A percentile compares a stretch with the other conserved stretches of the same genome.
These are phyloP conservation scores for Aureobasidium namibiae DNA, from an alignment of 2,329 filamentous ascomycete species.

Conservation along the genomic window DNA sequence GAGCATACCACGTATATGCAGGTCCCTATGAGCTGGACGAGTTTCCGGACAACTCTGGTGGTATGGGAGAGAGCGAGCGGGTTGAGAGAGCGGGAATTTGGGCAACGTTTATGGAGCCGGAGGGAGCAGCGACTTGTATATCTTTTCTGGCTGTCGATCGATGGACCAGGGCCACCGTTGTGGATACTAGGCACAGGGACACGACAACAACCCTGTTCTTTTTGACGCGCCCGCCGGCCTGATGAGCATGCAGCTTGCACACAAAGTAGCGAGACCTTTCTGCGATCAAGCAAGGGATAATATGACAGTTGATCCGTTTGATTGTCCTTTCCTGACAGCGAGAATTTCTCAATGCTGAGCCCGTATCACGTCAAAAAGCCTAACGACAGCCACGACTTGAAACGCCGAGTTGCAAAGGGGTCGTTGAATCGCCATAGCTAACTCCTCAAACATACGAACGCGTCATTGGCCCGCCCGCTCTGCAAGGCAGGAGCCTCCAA, in stretches of 20 bases:
- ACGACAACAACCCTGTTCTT: constrained; percentile 6
- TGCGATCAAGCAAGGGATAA: neutral
- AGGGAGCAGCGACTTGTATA: constrained; percentile 7
- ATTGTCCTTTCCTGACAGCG: too few relatives aligned
- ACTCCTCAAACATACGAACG: constrained; percentile 6
- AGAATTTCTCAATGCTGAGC: neutral
- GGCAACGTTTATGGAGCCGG: neutral
- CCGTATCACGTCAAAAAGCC: constrained; percentile 9
- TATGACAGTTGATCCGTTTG: constrained; percentile 5
- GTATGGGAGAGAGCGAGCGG: neutral
- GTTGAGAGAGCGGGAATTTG: neutral
- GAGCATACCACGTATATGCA: constrained; percentile 8
- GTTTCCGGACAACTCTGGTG: neutral
- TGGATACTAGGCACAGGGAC: constrained; percentile 5
- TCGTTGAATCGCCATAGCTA: neutral
- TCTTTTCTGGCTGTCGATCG: constrained; percentile 5
- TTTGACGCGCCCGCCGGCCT: neutral
- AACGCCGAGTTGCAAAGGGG: constrained; percentile 11
- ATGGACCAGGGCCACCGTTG: constrained; percentile 1
- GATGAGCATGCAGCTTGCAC: neutral
- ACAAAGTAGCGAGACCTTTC: neutral
- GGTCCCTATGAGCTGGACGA: constrained; percentile 4
- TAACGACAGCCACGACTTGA: constrained; percentile 1
- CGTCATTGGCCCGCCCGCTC: neutral
- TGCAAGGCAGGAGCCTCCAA: neutral